These are phyloP conservation scores for Panicum hallii DNA, from an alignment of 202 grass and related monocot genomes.

Conservation along the genomic window DNA sequence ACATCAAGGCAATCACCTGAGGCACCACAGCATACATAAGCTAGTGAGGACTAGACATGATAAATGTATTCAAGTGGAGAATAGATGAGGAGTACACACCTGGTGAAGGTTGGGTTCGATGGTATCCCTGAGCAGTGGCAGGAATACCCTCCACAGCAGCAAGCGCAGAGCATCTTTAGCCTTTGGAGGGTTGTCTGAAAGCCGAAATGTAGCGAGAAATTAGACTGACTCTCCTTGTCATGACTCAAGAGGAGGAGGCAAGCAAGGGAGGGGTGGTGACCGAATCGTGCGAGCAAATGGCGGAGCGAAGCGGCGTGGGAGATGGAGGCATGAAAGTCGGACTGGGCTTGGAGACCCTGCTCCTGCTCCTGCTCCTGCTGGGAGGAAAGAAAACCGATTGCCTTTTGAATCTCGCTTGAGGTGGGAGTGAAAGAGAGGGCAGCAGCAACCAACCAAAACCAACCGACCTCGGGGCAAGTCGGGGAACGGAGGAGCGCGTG, in stretches of 20 bases:
- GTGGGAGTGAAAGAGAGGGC: not conserved
- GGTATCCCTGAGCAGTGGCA: conserved; percentile 63
- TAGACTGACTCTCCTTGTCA: not conserved
- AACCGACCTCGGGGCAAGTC: conserved; percentile 40
- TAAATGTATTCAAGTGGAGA: not conserved
- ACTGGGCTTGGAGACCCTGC: conserved; percentile 44
- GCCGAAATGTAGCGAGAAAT: conserved; percentile 9
- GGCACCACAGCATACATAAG: conserved; percentile 8
- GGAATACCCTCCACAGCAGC: conserved; percentile 67
- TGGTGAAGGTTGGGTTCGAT: conserved; percentile 56
- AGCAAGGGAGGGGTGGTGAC: conserved; percentile 24
- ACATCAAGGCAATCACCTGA: conserved; percentile 61
- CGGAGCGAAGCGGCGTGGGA: conserved; percentile 66
- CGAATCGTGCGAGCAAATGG: conserved; percentile 64
- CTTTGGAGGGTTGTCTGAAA: conserved; percentile 47
- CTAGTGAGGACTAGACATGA: conserved; percentile 1
- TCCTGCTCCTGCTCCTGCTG: not conserved
- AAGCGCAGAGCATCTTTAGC: conserved; percentile 48
- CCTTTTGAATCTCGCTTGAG: not conserved
- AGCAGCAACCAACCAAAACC: not conserved
- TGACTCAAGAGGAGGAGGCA: not conserved
- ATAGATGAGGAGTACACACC: conserved; percentile 39
- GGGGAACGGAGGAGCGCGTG: conserved; percentile 68
- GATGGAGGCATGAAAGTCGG: conserved; percentile 44
- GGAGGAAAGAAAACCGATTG: not conserved